Evolutionary conservation across 352 stramenopile genomes (phyloP), one percentile per base, ranked within the genome.

Genomic region (Thalassiosira hispida): DNA sequence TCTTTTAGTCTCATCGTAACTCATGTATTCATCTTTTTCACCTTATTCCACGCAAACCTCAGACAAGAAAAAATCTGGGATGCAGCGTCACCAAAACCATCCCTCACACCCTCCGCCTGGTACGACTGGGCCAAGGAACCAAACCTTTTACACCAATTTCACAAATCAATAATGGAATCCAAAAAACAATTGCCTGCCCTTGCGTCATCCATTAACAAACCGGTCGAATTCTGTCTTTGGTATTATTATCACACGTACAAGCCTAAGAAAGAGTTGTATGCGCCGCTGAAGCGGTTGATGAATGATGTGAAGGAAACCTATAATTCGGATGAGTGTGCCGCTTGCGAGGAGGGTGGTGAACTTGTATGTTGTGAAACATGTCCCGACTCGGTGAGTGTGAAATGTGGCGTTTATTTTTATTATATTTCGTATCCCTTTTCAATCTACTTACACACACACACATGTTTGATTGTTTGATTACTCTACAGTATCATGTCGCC

Each of bases 241-340:
- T 83, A 77, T 51, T 83, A 83, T 49, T 83, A 83, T 66, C 42
- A 68, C 33, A 73, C 59, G 44, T 83, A 83, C 65, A 83, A 83
- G 23, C 27, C n/a, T 22, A 70, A 83, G 46, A 20, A 52, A 7
- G 16, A 53, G 18, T 3, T 20, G 23, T 83, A 77, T 27, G 0
- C 52, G 46, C 8, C 12, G 3, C 53, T 83, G 14, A 83, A 83
- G 47, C 25, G 47, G 18, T 31, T 64, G 27, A 56, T 83, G 53
- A 55, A 44, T 14, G 66, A 60, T 27, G 16, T 46, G n/a, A 51
- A 68, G 0, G 18, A 20, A 18, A 22, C 51, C 6, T 44, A 67
- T 53, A 73, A 83, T 44, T 66, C 29, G 16, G 46, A 78, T 23
- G 60, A 75, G 23, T 83, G 75, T 59, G 33, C 49, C 7, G 71